A percentile compares a stretch with the other conserved stretches of the same genome.
Evolutionary conservation across 192 early-diverging fungal species (phyloP).

Genomic region (Podila epigama): DNA sequence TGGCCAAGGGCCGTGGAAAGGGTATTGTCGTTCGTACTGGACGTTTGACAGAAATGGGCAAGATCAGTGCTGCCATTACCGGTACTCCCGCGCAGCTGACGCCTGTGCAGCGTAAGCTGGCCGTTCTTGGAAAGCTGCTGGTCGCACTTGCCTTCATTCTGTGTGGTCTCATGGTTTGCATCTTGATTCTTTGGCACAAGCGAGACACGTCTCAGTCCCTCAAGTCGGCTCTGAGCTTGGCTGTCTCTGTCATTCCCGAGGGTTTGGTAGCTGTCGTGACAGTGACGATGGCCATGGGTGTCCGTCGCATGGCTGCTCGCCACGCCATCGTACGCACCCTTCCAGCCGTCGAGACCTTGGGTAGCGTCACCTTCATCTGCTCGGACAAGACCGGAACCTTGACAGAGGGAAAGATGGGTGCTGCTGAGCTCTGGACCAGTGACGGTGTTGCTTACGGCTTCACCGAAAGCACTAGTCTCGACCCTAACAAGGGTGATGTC

Average conservation of each 20-base stretch:
- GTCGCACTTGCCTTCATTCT: constrained; percentile 83
- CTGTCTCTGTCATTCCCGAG: constrained; percentile 96
- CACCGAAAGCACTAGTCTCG: constrained; percentile 61
- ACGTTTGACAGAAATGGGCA: constrained; percentile 88
- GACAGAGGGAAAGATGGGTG: constrained; percentile 98
- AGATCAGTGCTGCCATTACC: constrained; percentile 88
- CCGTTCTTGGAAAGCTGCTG: constrained; percentile 79
- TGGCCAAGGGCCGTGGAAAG: constrained; percentile 88
- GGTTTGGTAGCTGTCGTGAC: constrained; percentile 98
- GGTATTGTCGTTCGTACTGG: constrained; percentile 94
- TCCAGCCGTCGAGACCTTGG: constrained; percentile 92
- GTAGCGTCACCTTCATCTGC: constrained; percentile 94
- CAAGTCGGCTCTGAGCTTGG: constrained; percentile 85
- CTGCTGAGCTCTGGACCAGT: constrained; percentile 79
- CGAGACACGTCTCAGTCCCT: constrained; percentile 73
- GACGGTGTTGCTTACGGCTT: constrained; percentile 72
- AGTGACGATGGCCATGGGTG: constrained; percentile 96
- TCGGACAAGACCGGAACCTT: constrained; percentile 97
- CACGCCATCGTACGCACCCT: constrained; percentile 91
- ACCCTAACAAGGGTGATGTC: constrained; percentile 57
- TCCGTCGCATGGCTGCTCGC: constrained; percentile 87
- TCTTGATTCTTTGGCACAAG: constrained; percentile 73
- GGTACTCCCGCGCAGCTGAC: constrained; percentile 62
- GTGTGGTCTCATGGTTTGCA: constrained; percentile 83
- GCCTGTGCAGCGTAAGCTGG: constrained; percentile 75